phyloP scores from a whole-genome alignment of 768 basidiomycete genomes.

The Russula sp. region DNA sequence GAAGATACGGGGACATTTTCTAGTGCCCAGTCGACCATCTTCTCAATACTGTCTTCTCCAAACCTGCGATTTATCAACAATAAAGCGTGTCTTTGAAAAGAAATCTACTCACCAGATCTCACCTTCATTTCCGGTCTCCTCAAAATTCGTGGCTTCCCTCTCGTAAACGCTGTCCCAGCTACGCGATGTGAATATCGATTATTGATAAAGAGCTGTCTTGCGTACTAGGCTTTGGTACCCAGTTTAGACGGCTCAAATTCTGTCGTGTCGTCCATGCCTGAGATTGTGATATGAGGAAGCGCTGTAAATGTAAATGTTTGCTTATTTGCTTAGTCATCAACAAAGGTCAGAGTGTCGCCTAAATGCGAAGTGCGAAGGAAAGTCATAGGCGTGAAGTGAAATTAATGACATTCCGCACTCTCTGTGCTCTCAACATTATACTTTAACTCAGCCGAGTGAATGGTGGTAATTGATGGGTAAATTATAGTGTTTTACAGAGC shows the following conservation, averaged over 20 bases:
- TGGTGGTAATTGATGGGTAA: not conserved
- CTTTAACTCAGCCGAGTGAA: not conserved
- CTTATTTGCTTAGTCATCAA: conserved; percentile 14
- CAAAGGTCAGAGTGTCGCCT: no score
- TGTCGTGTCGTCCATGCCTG: not conserved
- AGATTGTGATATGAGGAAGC: not conserved
- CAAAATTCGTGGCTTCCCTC: conserved; percentile 61
- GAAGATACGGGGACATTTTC: conserved; percentile 44
- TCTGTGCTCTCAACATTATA: not conserved
- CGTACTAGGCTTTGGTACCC: conserved; percentile 75
- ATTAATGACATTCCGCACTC: no score
- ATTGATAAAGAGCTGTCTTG: not conserved
- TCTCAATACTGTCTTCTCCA: conserved; percentile 63
- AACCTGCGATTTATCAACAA: conserved; percentile 47
- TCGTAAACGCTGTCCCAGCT: conserved; percentile 80
- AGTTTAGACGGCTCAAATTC: conserved; percentile 63
- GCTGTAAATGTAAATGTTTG: not conserved
- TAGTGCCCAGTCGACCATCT: conserved; percentile 71
- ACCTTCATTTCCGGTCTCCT: conserved; percentile 76
- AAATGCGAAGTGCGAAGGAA: not conserved
- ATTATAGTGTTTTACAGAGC: conserved; percentile 3
- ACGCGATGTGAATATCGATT: not conserved
- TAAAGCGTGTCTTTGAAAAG: not conserved
- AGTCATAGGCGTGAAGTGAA: not conserved
- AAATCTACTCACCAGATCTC: conserved; percentile 60